Conservation (phyloP, 169 alveolate genomes). For the Haemoproteus tartakovskyi region DNA sequence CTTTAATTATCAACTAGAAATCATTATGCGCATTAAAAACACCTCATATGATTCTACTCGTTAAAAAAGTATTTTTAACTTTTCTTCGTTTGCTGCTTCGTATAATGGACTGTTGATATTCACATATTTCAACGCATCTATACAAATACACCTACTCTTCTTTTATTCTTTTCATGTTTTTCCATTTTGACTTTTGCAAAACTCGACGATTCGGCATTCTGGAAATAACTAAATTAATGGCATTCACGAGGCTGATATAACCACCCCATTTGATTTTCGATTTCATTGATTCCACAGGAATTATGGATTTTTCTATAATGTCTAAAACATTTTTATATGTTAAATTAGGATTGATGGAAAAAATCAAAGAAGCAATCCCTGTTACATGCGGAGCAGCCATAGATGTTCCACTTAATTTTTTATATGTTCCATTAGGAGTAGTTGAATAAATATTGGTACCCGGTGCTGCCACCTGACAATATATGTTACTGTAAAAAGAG, state of each 20-base stretch:
- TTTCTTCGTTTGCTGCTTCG: too few species aligned
- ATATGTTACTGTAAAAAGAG: slow-evolving; percentile 48
- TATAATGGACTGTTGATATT: too few species aligned
- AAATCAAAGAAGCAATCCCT: slow-evolving; percentile 59
- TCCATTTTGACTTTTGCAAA: slow-evolving; percentile 21
- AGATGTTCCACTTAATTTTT: slow-evolving; percentile 70
- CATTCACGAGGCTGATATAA: slow-evolving; percentile 12
- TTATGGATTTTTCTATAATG: slow-evolving; percentile 7
- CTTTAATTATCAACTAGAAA: too few species aligned
- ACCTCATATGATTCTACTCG: too few species aligned
- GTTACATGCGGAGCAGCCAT: slow-evolving; percentile 78
- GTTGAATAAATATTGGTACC: slow-evolving; percentile 73
- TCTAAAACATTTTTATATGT: slow-evolving; percentile 7
- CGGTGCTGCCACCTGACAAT: slow-evolving; percentile 71
- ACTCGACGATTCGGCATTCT: too few species aligned
- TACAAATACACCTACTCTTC: too few species aligned
- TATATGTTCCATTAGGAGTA: slow-evolving; percentile 50
- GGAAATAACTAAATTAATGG: slow-evolving; percentile 19
- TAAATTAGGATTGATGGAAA: slow-evolving; percentile 35
- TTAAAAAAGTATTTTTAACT: too few species aligned
- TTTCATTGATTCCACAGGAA: slow-evolving; percentile 2
- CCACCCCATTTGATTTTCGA: slow-evolving; percentile 33
- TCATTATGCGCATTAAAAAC: too few species aligned
- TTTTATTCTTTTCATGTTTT: slow-evolving; percentile 9
- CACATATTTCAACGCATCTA: too few species aligned